Conservation (phyloP, 768 basidiomycete species). For the Lactifluus hygrophoroides region DNA sequence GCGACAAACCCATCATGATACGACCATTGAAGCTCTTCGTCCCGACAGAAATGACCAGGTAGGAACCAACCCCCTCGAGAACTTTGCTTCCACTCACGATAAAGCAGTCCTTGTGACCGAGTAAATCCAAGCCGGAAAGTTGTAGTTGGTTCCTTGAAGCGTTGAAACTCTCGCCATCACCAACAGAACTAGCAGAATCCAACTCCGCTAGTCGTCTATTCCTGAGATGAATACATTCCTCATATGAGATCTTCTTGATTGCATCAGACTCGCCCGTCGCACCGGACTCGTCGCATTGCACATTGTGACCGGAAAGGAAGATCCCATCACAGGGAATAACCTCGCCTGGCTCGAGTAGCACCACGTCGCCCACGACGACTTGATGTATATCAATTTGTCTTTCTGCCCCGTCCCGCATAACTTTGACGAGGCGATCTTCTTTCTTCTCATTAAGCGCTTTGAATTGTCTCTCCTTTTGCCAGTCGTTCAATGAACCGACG, state of each 20-base stretch:
- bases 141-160: slow-evolving; percentile 17
- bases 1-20: slow-evolving; percentile 86
- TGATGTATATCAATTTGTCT: slow-evolving; percentile 42
- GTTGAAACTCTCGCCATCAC: slow-evolving; percentile 22
- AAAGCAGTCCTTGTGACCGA: slow-evolving; percentile 80
- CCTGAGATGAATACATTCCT: slow-evolving; percentile 54
- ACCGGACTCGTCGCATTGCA: slow-evolving; percentile 92
- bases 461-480: slow-evolving; percentile 98
- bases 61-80: slow-evolving; percentile 86
- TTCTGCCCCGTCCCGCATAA: slow-evolving; percentile 30
- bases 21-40: slow-evolving; percentile 91
- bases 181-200: background rate
- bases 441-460: slow-evolving; percentile 86
- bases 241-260: slow-evolving; percentile 78
- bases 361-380: slow-evolving; percentile 90
- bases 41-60: slow-evolving; percentile 90
- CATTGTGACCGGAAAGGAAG: slow-evolving; percentile 86
- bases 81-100: slow-evolving; percentile 88
- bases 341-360: slow-evolving; percentile 89
- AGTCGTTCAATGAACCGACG: slow-evolving; percentile 94
- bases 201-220: slow-evolving; percentile 22
- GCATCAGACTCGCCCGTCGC: slow-evolving; percentile 97
- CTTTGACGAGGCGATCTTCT: slow-evolving; percentile 87
- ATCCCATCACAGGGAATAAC: slow-evolving; percentile 94
- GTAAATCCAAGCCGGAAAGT: slow-evolving; percentile 23